Conservation (phyloP, 2,329 filamentous ascomycete genomes). For the Aspergillus sergii region DNA sequence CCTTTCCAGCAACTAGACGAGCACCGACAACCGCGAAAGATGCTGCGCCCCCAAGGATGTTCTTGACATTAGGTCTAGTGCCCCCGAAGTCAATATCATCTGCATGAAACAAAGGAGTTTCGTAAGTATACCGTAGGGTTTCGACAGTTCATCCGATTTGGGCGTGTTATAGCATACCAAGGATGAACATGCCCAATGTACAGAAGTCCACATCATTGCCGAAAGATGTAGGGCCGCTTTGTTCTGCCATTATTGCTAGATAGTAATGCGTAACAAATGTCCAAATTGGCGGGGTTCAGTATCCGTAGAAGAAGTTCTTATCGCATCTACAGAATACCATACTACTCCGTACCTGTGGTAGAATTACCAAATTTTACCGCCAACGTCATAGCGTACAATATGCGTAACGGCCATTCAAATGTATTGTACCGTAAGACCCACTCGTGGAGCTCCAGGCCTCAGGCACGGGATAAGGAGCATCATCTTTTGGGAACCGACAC, state of each 20-base stretch:
- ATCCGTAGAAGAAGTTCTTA: conserved; percentile 7
- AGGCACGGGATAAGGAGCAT: conserved; percentile 28
- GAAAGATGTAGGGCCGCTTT: conserved; percentile 1
- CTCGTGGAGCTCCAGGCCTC: conserved; percentile 20
- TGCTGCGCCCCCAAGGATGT: conserved; percentile 87
- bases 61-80: conserved; percentile 66
- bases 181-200: conserved; percentile 66
- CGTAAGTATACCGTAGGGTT: conserved; percentile 18
- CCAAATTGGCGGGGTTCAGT: conserved; percentile 10
- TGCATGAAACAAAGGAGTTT: conserved; percentile 39
- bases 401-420: neutral
- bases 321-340: conserved; percentile 8
- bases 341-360: neutral
- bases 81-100: conserved; percentile 89
- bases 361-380: neutral
- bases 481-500: conserved; percentile 18
- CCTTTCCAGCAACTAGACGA: conserved; percentile 76
- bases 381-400: neutral
- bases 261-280: neutral
- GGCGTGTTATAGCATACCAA: conserved; percentile 47
- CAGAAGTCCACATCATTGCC: conserved; percentile 55
- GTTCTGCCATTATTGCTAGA: conserved; percentile 20
- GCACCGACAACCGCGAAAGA: conserved; percentile 86
- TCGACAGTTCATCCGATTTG: conserved; percentile 5
- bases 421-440: conserved; percentile 28